Evolutionary conservation across 2,329 filamentous ascomycete genomes (phyloP).

Genomic region (Exophiala spinifera): DNA sequence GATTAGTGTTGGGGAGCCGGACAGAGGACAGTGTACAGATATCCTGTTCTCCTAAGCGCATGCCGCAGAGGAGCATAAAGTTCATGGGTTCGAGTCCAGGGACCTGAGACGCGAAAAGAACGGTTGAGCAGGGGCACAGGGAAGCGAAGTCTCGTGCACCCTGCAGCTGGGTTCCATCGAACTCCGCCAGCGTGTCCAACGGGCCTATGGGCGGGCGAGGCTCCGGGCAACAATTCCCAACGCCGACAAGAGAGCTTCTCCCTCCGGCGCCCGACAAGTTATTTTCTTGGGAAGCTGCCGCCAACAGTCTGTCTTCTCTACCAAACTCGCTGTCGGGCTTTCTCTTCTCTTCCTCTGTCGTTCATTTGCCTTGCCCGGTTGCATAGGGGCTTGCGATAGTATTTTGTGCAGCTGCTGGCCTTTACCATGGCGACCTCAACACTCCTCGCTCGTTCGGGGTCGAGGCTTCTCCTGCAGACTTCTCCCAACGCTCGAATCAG

Average conservation of each 20-base stretch:
- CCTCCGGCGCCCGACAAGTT: slow-evolving; percentile 9
- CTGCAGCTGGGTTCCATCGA: too few relatives aligned
- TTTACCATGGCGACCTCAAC: slow-evolving; percentile 54
- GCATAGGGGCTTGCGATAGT: slow-evolving; percentile 5
- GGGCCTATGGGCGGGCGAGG: too few relatives aligned
- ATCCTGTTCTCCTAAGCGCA: slow-evolving; percentile 1
- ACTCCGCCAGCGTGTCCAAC: too few relatives aligned
- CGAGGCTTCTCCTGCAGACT: slow-evolving; percentile 43
- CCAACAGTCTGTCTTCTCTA: slow-evolving; percentile 14
- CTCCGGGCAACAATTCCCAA: background rate
- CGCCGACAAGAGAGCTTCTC: slow-evolving; percentile 3
- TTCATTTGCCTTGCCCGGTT: slow-evolving; percentile 21
- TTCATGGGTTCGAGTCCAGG: background rate
- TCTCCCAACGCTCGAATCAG: slow-evolving; percentile 41
- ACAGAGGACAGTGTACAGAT: slow-evolving; percentile 9
- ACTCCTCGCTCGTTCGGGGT: slow-evolving; percentile 45
- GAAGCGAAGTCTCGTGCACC: background rate
- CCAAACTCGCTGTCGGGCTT: slow-evolving; percentile 11
- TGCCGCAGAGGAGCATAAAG: slow-evolving; percentile 1
- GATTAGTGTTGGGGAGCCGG: background rate
- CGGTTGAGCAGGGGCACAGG: background rate
- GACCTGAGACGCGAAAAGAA: background rate
- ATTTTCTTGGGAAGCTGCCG: slow-evolving; percentile 19
- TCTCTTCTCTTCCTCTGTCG: slow-evolving; percentile 18
- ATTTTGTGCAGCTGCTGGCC: slow-evolving; percentile 11